Evolutionary conservation across 345 rosid species (phyloP).

Genomic region (Bruguiera parviflora): DNA sequence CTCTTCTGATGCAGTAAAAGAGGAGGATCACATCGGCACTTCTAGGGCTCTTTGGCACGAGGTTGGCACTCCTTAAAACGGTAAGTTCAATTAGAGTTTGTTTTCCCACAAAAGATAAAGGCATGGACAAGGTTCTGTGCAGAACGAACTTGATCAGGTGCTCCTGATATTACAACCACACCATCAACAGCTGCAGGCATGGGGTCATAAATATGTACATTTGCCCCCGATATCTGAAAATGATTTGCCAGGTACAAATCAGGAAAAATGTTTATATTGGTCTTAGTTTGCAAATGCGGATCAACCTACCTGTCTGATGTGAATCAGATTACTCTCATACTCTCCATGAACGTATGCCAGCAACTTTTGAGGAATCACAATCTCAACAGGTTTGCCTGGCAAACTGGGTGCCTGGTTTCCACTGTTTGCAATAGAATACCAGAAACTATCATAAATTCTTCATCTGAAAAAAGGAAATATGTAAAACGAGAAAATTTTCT

Average conservation of each 20-base stretch:
- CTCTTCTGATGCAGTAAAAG: neutral
- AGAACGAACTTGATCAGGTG: constrained; percentile 56
- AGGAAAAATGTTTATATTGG: neutral
- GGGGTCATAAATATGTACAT: constrained; percentile 60
- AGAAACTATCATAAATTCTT: no score
- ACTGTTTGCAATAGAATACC: constrained; percentile 18
- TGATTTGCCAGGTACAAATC: neutral
- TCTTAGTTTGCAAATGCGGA: neutral
- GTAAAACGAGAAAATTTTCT: no score
- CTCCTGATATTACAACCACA: constrained; percentile 54
- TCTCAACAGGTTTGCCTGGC: constrained; percentile 49
- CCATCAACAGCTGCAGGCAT: constrained; percentile 63
- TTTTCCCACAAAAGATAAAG: constrained; percentile 17
- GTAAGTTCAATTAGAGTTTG: neutral
- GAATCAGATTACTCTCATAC: constrained; percentile 48
- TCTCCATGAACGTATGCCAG: constrained; percentile 69
- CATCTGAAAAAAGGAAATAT: no score
- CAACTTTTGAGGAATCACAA: constrained; percentile 57
- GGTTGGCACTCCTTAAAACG: neutral
- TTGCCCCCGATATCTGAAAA: constrained; percentile 66
- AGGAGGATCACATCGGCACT: neutral
- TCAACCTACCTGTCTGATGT: constrained; percentile 60
- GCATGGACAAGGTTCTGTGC: constrained; percentile 78
- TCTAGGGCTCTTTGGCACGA: neutral
- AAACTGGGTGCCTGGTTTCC: constrained; percentile 41